These are phyloP conservation scores for Aureobasidium sp. DNA, from an alignment of 2,329 filamentous ascomycete genomes.

Conservation along the genomic window DNA sequence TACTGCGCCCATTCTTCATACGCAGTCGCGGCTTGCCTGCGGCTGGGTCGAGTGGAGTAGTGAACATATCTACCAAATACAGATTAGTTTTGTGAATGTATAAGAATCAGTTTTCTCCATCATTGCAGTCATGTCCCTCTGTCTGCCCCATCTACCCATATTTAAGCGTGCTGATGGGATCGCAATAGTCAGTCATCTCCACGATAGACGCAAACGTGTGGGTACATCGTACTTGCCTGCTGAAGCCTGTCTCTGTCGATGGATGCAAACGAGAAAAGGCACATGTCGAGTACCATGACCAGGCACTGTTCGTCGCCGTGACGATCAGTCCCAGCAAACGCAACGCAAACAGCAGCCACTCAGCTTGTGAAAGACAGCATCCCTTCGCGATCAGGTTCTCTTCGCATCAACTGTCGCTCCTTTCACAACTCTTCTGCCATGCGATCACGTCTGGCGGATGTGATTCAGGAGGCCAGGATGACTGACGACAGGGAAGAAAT, in stretches of 20 bases:
- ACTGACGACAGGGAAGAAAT: neutral
- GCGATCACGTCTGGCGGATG: too few species aligned
- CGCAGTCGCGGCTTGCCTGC: neutral
- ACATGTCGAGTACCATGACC: neutral
- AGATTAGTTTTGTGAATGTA: neutral
- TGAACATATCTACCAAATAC: neutral
- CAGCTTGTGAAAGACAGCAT: neutral
- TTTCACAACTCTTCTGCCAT: neutral
- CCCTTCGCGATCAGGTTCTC: neutral
- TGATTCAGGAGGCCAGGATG: too few species aligned
- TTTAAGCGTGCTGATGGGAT: neutral
- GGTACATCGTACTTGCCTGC: neutral
- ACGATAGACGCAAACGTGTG: neutral
- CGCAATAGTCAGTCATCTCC: neutral
- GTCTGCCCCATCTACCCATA: neutral
- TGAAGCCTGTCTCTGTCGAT: neutral
- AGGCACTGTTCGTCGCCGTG: neutral
- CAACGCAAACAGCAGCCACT: neutral
- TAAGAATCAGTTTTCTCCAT: neutral
- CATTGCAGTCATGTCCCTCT: neutral
- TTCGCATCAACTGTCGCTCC: neutral
- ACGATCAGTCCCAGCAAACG: neutral
- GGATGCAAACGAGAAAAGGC: neutral
- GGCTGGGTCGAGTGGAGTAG: constrained; percentile 9
- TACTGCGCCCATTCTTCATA: constrained; percentile 1